Evolutionary conservation across 768 basidiomycete genomes (phyloP), one percentile per base, ranked within the genome.

Genomic region (Hericium erinaceus): DNA sequence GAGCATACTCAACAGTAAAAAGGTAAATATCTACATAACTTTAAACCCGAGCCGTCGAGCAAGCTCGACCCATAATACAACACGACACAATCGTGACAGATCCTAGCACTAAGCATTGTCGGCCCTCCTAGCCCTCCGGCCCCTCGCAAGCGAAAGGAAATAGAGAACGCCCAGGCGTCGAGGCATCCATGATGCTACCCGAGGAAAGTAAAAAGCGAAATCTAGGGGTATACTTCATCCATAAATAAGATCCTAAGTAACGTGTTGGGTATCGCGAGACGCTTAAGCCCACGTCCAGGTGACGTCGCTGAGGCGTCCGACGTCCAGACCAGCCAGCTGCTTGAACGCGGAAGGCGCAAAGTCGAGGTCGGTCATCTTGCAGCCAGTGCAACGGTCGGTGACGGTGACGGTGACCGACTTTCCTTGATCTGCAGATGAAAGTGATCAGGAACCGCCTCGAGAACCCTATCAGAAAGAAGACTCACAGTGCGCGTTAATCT

Each of bases 381-480:
- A 92, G 12, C 66, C 84, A 0, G 54, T 66, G 65, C 90, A 91
- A 20, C 87, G 76, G 68, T 92, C 89, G 5, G 74, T 75, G 61
- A 89, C 65, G 0, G 68, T 66, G 20, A 86, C 80, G 0, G 66
- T 70, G 52, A 83, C 73, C 2, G 63, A 65, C 33, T 78, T 79
- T 61, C 82, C 81, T 48, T 74, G 33, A 64, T 81, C 87, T 87
- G 60, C 46, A 60, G 18, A 22, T 20, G 26, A 48, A 52, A 55
- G 24, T 8, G 48, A 16, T 39, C 63, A 11, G 63, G 44, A 52
- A 57, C 49, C 33, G 56, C 44, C 54, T 54, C 5, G 58, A 4
- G 11, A 22, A 57, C 56, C 56, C 55, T 54, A 33, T 28, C 57
- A 57, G 39, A 54, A 10, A 44, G 24, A 26, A 3, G 5, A 71